Evolutionary conservation across 257 asterid species (phyloP), one percentile per base, ranked within the genome.

Genomic region (Nicotiana otophora): DNA sequence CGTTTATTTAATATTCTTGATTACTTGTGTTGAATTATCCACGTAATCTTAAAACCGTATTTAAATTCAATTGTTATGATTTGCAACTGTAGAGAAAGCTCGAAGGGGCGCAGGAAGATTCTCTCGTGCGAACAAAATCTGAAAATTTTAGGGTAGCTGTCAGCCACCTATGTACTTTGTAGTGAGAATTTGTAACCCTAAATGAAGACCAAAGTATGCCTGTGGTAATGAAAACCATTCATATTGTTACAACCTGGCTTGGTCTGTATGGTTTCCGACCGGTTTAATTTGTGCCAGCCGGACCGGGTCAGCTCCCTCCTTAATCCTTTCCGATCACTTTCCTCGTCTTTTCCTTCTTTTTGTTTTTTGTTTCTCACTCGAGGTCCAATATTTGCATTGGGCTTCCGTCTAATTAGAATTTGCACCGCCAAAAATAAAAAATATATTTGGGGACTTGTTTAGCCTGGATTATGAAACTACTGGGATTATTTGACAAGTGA

Each of bases 251-350:
- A 89, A 81, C 88, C 89, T 90, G 94, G 81, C 42, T 81, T 87
- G 92, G 95, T 85, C 90, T 82, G 88, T 82, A 51, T 77, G 87
- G 87, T 88, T 65, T 74, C 91, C 92, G 92, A 92, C 95, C 91
- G 86, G 80, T 84, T 84, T 83, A 60, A 42, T 64, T 60, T 89
- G 78, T 83, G 82, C 87, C 84, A 42, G 89, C 58, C 58, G 6
- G 90, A 76, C 77, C 89, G 69, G 62, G 79, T 85, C 76, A 58
- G 82, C 14, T 70, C 58, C 81, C 82, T 39, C 55, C 28, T 78
- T 16, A 7, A 20, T 69, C n/a, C 64, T 51, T n/a, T 72, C 60
- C 80, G 12, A 42, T 9, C 66, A 70, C 84, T 42, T 76, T 66
- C 55, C 33, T 46, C 20, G 65, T 66, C 14, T 82, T 78, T 80